Evolutionary conservation across 169 alveolate genomes (phyloP), one percentile per base, ranked within the genome.

Genomic region (Plasmodium chabaudi): DNA sequence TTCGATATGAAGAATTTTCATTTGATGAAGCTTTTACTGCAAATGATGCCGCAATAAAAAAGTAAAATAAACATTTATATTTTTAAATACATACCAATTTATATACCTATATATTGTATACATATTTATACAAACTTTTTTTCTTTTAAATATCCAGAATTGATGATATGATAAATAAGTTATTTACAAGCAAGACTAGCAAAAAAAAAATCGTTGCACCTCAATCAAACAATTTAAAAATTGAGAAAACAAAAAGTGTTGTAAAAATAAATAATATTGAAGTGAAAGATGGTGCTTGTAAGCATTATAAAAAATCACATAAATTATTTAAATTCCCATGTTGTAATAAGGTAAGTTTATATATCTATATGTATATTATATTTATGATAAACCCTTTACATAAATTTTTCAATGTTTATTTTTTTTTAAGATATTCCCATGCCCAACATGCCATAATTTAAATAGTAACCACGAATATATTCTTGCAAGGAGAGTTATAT

Each of bases 401-500:
- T 51, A 51, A 12, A 51, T 15, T 13, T 15, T 15, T 3, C 19
- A 51, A 10, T 49, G 15, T 17, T 46, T 69, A 12, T 46, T 47
- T 17, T 25, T 53, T 55, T 56, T 49, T 15, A 46, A 75, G 88
- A 63, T 75, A 63, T 91, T 88, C 39, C 94, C 94, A 5, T 91
- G 94, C 55, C 94, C 91, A 53, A 74, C 88, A 39, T 91, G 94
- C 25, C 94, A 91, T 55, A 93, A 91, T 67, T 88, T 79, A 47
- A 91, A 91, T 86, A 91, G 92, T 82, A 88, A 87, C 44, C 94
- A 91, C 60, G 73, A 72, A 15, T 87, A 67, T 44, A 87, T 68
- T 47, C 82, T 88, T 88, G 94, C 93, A 25, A 91, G 67, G 19
- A 72, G 92, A 42, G 84, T 91, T 68, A 91, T 91, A 23, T 91